Conservation (phyloP, 192 early-diverging fungal species). For the Piromyces finnis region DNA sequence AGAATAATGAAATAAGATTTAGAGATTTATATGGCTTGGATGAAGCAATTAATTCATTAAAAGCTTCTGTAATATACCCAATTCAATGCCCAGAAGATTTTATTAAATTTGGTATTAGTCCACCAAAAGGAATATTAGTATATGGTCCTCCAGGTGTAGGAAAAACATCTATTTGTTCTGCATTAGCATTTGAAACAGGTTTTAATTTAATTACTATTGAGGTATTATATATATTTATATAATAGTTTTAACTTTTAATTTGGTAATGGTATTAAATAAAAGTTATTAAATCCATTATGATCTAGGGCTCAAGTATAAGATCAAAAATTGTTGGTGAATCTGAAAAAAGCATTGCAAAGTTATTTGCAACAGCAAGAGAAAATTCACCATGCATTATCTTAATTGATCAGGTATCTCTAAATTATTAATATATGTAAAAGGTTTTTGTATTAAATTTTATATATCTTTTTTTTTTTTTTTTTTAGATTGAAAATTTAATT, state of each 20-base stretch:
- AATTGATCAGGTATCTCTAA: background rate
- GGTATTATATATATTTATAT: no score
- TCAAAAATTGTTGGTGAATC: background rate
- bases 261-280: no score
- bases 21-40: background rate
- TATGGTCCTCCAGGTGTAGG: background rate
- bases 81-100: background rate
- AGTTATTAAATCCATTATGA: no score
- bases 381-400: background rate
- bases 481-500: background rate
- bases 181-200: background rate
- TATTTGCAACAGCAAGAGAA: background rate
- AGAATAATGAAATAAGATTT: background rate
- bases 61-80: background rate
- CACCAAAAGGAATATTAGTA: background rate
- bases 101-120: background rate
- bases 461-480: background rate
- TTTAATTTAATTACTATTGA: background rate
- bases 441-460: no score
- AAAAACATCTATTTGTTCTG: background rate
- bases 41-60: background rate
- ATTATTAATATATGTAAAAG: no score
- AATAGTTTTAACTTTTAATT: no score
- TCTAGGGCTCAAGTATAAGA: background rate
- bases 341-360: background rate